Conservation (phyloP, 495 filamentous ascomycete genomes). For the Aspergillus biplanus region DNA sequence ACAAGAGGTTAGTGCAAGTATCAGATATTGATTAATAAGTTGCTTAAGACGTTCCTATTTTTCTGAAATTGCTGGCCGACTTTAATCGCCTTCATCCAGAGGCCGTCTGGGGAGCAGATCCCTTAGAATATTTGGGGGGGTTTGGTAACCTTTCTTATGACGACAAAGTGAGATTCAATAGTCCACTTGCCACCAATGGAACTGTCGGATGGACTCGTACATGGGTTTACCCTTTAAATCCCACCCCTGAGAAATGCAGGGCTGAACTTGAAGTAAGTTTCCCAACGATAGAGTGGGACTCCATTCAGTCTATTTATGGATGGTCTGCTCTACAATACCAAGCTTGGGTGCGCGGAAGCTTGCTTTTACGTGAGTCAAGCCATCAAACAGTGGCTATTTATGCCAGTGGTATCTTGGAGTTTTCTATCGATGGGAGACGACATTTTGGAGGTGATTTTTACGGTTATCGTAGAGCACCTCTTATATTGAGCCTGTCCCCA, state of each 20-base stretch:
- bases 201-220: conserved; percentile 48
- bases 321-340: conserved; percentile 65
- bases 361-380: conserved; percentile 36
- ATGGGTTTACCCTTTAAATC: conserved; percentile 29
- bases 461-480: conserved; percentile 50
- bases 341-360: conserved; percentile 58
- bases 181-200: conserved; percentile 54
- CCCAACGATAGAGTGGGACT: conserved; percentile 52
- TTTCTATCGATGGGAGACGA: conserved; percentile 51
- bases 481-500: conserved; percentile 51
- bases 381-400: conserved; percentile 43
- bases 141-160: conserved; percentile 50
- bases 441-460: conserved; percentile 64
- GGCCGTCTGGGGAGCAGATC: conserved; percentile 63
- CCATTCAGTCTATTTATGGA: conserved; percentile 58
- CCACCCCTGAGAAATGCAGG: conserved; percentile 24
- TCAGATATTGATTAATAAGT: neutral
- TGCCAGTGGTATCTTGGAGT: conserved; percentile 51
- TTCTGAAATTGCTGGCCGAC: neutral
- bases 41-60: neutral
- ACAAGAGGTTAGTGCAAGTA: conserved; percentile 52
- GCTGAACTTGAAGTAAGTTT: conserved; percentile 48
- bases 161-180: conserved; percentile 42
- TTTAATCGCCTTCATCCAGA: conserved; percentile 37
- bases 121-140: conserved; percentile 56